These are phyloP conservation scores for Sarcomyxa edulis DNA, from an alignment of 768 basidiomycete genomes.

Conservation along the genomic window DNA sequence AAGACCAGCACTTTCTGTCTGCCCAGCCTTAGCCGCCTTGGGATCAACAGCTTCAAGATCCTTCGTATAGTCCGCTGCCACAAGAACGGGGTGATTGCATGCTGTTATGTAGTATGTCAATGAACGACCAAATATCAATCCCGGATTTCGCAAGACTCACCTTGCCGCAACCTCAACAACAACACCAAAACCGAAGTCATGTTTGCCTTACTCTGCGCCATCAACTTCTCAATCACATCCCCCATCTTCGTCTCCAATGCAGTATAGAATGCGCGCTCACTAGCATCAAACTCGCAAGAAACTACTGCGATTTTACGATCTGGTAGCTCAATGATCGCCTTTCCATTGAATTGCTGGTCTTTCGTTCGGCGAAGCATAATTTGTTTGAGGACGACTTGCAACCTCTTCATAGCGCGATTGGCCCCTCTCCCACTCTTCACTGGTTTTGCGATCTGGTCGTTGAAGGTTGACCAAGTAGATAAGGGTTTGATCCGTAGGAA, in stretches of 20 bases:
- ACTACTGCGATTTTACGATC: slow-evolving; percentile 65
- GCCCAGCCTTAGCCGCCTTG: slow-evolving; percentile 43
- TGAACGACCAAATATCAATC: too few relatives aligned
- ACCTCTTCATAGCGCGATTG: slow-evolving; percentile 70
- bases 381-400: slow-evolving; percentile 79
- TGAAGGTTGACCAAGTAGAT: slow-evolving; percentile 77
- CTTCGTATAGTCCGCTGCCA: slow-evolving; percentile 67
- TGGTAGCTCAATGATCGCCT: slow-evolving; percentile 78
- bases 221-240: slow-evolving; percentile 61
- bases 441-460: slow-evolving; percentile 70
- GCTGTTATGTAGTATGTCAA: slow-evolving; percentile 39
- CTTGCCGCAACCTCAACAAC: slow-evolving; percentile 79
- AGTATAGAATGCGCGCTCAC: slow-evolving; percentile 78
- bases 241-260: slow-evolving; percentile 66
- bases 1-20: slow-evolving; percentile 47
- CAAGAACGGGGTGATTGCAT: slow-evolving; percentile 84
- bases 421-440: slow-evolving; percentile 63
- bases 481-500: slow-evolving; percentile 84
- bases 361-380: slow-evolving; percentile 91
- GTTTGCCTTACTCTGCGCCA: slow-evolving; percentile 43
- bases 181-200: slow-evolving; percentile 69
- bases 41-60: slow-evolving; percentile 79
- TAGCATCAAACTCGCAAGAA: slow-evolving; percentile 68
- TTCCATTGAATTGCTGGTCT: slow-evolving; percentile 66
- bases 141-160: slow-evolving; percentile 34